These are phyloP conservation scores for Mariannaea elegans DNA, from an alignment of 2,329 filamentous ascomycete genomes.

Conservation along the genomic window DNA sequence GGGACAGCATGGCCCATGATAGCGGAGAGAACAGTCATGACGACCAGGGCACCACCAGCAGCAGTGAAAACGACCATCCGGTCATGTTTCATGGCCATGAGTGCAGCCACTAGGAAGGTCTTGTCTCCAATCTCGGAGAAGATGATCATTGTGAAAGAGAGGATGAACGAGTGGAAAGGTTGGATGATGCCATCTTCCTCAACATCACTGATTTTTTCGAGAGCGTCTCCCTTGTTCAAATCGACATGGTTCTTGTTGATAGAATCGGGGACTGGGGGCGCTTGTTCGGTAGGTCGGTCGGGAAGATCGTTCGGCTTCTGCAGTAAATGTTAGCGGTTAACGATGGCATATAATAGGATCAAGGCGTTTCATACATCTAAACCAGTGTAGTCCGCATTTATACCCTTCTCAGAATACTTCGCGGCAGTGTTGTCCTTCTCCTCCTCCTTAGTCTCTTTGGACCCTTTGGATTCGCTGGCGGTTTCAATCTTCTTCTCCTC, in stretches of 20 bases:
- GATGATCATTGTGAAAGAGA: slow-evolving; percentile 96
- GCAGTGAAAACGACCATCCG: slow-evolving; percentile 93
- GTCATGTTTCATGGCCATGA: slow-evolving; percentile 99
- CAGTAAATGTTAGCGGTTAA: slow-evolving; percentile 29
- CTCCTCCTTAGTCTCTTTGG: slow-evolving; percentile 26
- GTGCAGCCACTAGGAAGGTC: slow-evolving; percentile 93
- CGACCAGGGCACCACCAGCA: slow-evolving; percentile 88
- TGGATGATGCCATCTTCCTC: slow-evolving; percentile 73
- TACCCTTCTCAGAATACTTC: slow-evolving; percentile 52
- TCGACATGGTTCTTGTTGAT: slow-evolving; percentile 72
- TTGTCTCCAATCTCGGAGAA: slow-evolving; percentile 98
- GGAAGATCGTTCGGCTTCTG: slow-evolving; percentile 87
- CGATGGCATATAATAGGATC: neutral
- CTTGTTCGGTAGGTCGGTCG: slow-evolving; percentile 77
- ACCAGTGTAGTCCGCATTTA: slow-evolving; percentile 47
- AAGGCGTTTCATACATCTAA: slow-evolving; percentile 43
- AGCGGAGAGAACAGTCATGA: slow-evolving; percentile 96
- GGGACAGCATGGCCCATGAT: slow-evolving; percentile 93
- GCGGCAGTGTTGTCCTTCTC: slow-evolving; percentile 40
- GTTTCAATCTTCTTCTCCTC: slow-evolving; percentile 75
- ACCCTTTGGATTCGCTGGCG: slow-evolving; percentile 47
- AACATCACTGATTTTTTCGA: slow-evolving; percentile 37
- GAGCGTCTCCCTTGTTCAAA: slow-evolving; percentile 40
- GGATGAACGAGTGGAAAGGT: slow-evolving; percentile 86
- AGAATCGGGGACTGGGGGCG: slow-evolving; percentile 73